Percentiles rank a stretch among this genome's conserved stretches.
These are phyloP conservation scores for Tricholoma matsutake DNA, from an alignment of 768 basidiomycete genomes.

Conservation along the genomic window DNA sequence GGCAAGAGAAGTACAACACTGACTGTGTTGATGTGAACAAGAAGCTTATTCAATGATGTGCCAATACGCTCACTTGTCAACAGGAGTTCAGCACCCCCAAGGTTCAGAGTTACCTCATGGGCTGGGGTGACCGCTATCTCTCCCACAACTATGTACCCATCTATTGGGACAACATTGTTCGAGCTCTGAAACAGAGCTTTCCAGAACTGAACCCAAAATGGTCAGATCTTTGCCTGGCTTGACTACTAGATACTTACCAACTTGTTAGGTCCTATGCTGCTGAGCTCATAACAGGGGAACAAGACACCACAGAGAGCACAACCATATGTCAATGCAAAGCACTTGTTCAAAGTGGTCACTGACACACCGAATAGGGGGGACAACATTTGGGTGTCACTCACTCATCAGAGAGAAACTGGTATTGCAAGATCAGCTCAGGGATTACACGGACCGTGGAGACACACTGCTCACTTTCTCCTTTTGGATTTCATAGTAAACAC, in stretches of 20 bases:
- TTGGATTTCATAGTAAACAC: conserved; percentile 16
- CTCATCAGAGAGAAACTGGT: conserved; percentile 3
- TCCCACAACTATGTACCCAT: conserved; percentile 36
- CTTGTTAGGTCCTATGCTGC: not conserved
- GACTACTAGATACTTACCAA: not conserved
- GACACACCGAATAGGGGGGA: not conserved
- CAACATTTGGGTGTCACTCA: not conserved
- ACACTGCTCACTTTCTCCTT: conserved; percentile 8
- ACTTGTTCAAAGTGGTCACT: not conserved
- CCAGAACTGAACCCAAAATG: conserved; percentile 2
- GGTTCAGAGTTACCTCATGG: conserved; percentile 39
- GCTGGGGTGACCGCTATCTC: conserved; percentile 35
- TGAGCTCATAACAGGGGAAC: not conserved
- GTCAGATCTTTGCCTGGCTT: not conserved
- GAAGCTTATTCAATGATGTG: conserved; percentile 29
- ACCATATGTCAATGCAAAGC: not conserved
- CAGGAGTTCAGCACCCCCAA: conserved; percentile 38
- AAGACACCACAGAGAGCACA: not conserved
- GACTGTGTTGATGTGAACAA: conserved; percentile 22
- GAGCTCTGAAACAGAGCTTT: conserved; percentile 12
- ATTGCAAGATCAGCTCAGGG: conserved; percentile 15
- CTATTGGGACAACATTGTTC: conserved; percentile 25
- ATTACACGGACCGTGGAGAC: conserved; percentile 18
- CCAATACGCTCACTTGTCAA: conserved; percentile 28
- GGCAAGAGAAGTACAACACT: conserved; percentile 3